phyloP scores from a whole-genome alignment of 306 rosid species.

The Cucurbita moschata region DNA sequence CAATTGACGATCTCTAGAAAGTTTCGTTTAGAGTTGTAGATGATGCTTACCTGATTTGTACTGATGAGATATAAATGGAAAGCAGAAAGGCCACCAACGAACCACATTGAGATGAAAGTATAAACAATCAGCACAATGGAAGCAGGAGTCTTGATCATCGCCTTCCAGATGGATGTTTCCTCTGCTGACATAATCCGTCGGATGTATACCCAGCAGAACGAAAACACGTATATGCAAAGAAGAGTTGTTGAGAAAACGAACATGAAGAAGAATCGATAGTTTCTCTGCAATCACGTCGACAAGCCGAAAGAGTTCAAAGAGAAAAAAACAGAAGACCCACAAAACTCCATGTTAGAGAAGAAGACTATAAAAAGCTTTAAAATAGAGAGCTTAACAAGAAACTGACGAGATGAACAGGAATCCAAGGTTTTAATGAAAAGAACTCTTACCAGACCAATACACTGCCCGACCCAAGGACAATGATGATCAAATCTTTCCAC shows the following conservation, averaged over 20 bases:
- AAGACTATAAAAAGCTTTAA: background rate
- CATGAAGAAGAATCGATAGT: conserved; percentile 98
- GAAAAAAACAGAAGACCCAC: background rate
- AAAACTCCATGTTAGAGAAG: background rate
- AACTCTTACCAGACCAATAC: conserved; percentile 81
- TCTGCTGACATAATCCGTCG: conserved; percentile 60
- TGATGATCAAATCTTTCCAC: conserved; percentile 95
- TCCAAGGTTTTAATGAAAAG: background rate
- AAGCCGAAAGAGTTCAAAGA: background rate
- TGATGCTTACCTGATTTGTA: conserved; percentile 67
- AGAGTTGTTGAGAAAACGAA: conserved; percentile 90
- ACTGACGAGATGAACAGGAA: background rate
- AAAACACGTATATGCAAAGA: conserved; percentile 82
- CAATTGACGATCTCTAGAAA: background rate
- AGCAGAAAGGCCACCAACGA: conserved; percentile 96
- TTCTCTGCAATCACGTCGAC: conserved; percentile 57
- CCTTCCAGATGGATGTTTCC: conserved; percentile 67
- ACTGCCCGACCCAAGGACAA: conserved; percentile 99
- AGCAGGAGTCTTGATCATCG: conserved; percentile 91
- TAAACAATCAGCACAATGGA: conserved; percentile 79
- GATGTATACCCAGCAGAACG: conserved; percentile 92
- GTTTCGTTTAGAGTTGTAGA: background rate
- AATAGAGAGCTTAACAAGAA: background rate
- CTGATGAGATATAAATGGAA: conserved; percentile 92
- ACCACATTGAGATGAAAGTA: conserved; percentile 96